A percentile compares a stretch with the other conserved stretches of the same genome.
Conservation (phyloP, 2,329 filamentous ascomycete species). For the Ophiostoma sp. region DNA sequence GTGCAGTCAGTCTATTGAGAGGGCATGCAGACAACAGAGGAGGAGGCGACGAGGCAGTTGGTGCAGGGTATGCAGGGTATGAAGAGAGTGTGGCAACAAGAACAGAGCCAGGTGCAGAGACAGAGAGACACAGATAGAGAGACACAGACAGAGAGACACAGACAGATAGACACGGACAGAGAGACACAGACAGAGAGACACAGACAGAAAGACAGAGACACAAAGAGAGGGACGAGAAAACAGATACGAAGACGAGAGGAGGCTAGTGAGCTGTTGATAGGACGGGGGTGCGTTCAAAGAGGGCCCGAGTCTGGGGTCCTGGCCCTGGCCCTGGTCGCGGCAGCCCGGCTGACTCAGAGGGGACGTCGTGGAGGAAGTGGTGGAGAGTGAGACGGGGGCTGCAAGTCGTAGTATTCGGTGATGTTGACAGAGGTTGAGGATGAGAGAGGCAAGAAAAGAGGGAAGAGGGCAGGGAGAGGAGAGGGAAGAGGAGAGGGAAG, state of each 20-base stretch:
- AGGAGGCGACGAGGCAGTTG: background rate
- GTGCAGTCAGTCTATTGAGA: background rate
- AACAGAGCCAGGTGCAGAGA: background rate
- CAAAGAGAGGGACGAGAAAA: background rate
- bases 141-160: background rate
- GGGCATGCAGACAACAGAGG: background rate
- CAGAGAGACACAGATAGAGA: background rate
- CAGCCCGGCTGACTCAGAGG: background rate
- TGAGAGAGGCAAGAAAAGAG: background rate
- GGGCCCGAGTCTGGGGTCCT: conserved; percentile 14
- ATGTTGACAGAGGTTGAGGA: background rate
- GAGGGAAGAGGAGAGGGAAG: background rate
- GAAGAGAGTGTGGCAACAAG: background rate
- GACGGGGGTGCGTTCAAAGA: conserved; percentile 14
- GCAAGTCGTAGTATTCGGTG: background rate
- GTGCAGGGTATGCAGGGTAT: background rate
- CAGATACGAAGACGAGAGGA: too few relatives aligned
- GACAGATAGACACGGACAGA: background rate
- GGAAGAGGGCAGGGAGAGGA: background rate
- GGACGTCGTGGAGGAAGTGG: background rate
- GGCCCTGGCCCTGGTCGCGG: background rate
- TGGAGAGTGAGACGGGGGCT: conserved; percentile 3
- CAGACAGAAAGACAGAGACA: background rate
- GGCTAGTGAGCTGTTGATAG: background rate
- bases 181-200: background rate